phyloP scores from a whole-genome alignment of 495 filamentous ascomycete species.

The Delitschia confertaspora region DNA sequence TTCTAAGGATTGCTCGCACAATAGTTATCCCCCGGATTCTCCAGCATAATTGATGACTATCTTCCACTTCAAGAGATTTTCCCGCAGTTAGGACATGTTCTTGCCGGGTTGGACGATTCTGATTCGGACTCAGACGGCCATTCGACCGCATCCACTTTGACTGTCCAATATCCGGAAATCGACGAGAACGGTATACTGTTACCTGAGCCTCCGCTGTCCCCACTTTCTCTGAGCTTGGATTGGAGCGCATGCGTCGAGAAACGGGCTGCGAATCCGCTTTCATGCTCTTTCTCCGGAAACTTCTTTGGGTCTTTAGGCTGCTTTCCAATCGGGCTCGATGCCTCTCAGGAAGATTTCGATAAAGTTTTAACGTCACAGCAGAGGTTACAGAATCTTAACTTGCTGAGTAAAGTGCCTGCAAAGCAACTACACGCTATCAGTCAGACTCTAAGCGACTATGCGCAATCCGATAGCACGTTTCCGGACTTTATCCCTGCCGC shows the following conservation, averaged over 20 bases:
- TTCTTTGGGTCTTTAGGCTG: slow-evolving; percentile 46
- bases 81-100: slow-evolving; percentile 14
- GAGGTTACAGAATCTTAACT: slow-evolving; percentile 38
- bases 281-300: slow-evolving; percentile 40
- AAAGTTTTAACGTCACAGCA: slow-evolving; percentile 45
- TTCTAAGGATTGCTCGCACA: not conserved
- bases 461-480: not conserved
- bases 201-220: slow-evolving; percentile 2
- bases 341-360: slow-evolving; percentile 39
- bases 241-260: slow-evolving; percentile 20
- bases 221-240: slow-evolving; percentile 11
- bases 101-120: slow-evolving; percentile 16
- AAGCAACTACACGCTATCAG: slow-evolving; percentile 21
- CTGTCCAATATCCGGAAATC: slow-evolving; percentile 25
- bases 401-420: slow-evolving; percentile 40
- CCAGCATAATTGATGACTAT: slow-evolving; percentile 20
- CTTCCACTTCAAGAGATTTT: slow-evolving; percentile 14
- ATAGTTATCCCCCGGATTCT: slow-evolving; percentile 20
- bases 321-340: slow-evolving; percentile 47
- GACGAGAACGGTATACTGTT: slow-evolving; percentile 24
- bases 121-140: slow-evolving; percentile 14
- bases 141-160: slow-evolving; percentile 21
- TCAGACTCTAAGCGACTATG: slow-evolving; percentile 9
- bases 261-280: slow-evolving; percentile 41
- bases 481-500: slow-evolving; percentile 11